Evolutionary conservation across 345 rosid species (phyloP), one percentile per base, ranked within the genome.

Genomic region (Melastoma malabathricum): DNA sequence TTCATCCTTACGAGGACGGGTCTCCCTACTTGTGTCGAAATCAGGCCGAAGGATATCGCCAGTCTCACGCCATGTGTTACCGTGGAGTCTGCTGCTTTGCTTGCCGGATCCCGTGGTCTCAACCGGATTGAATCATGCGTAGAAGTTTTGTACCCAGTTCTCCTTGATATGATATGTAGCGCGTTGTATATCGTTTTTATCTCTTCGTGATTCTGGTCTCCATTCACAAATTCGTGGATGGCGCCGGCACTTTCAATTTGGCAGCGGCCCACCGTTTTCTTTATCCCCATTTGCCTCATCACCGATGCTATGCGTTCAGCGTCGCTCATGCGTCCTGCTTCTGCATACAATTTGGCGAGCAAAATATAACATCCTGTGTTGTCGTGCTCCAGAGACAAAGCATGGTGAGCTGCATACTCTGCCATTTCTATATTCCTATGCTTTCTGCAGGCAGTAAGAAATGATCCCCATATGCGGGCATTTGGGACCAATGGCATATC

Each of bases 401-500:
- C 55, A 25, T 66, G 66, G 50, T 63, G 70, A 15, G 83, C 76
- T 23, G 84, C 88, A 50, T 59, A 64, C 69, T 87, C 90, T 31
- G 90, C 94, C 48, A 74, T 55, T 25, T 34, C 71, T 49, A 74
- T 58, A 61, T 84, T 67, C 0, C 59, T 65, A 15, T 68, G 67
- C 56, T 75, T 80, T 64, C 82, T 77, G 56, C 89, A 75, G 58
- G 95, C 86, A 44, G 79, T 64, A 27, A 88, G 64, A 53, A 84
- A 59, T 18, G 97, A 82, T 55, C 92, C 92, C 92, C 96, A 84
- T 65, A 78, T 78, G 66, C 84, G 67, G 25, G 84, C 77, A 14
- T 75, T 72, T 49, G 86, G 85, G 25, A 53, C 22, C 52, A 82
- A 56, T n/a, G 84, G 76, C 78, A 80, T 71, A 50, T 72, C 77